Conservation (phyloP, 2,329 filamentous ascomycete genomes). For the Hypoxylon sp. region DNA sequence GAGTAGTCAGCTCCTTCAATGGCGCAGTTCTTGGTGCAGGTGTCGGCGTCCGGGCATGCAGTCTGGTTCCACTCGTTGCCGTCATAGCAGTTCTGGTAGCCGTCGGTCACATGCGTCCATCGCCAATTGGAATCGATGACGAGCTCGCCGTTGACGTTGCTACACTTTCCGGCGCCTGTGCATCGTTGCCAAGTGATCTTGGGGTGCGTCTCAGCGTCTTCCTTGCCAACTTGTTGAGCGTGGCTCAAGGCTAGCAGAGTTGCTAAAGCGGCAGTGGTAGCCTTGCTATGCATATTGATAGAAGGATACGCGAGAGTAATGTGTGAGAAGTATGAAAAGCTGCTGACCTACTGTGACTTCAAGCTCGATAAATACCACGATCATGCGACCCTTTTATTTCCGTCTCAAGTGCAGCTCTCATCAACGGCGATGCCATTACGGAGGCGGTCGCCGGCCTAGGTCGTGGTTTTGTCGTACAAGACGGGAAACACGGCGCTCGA, state of each 20-base stretch:
- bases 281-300: constrained; percentile 33
- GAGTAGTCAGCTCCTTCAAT: constrained; percentile 61
- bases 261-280: constrained; percentile 45
- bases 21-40: constrained; percentile 59
- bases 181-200: constrained; percentile 62
- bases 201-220: constrained; percentile 60
- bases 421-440: background rate
- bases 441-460: background rate
- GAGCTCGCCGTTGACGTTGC: constrained; percentile 58
- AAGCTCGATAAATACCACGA: constrained; percentile 10
- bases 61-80: constrained; percentile 57
- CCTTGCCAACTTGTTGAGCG: constrained; percentile 59
- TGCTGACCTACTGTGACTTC: constrained; percentile 10
- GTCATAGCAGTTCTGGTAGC: constrained; percentile 63
- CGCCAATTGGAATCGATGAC: constrained; percentile 67
- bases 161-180: constrained; percentile 59
- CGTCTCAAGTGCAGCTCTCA: background rate
- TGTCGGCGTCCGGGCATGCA: constrained; percentile 55
- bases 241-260: constrained; percentile 55
- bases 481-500: constrained; percentile 29
- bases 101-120: constrained; percentile 61
- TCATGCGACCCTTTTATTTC: constrained; percentile 24
- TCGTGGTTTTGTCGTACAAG: constrained; percentile 15
- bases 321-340: background rate
- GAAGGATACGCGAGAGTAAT: background rate